Conservation (phyloP, 2,329 filamentous ascomycete genomes). For the Gaeumannomyces sp. region DNA sequence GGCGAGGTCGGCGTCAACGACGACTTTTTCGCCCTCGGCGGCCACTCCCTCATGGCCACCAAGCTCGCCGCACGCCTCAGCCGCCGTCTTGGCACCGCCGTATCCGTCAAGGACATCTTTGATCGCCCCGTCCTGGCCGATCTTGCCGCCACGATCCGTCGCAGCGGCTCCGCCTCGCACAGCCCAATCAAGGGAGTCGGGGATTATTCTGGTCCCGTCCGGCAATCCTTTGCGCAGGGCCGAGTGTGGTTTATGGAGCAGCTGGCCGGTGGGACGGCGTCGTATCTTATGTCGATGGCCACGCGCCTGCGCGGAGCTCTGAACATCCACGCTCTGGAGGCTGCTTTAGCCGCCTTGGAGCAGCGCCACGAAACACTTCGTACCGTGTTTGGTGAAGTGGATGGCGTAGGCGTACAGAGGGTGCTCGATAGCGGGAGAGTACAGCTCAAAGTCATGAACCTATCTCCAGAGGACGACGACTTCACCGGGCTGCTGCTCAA, state of each 20-base stretch:
- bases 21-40: conserved; percentile 4
- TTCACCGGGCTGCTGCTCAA: background rate
- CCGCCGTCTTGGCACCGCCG: background rate
- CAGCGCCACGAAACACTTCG: conserved; percentile 3
- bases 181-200: background rate
- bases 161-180: background rate
- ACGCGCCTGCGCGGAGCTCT: conserved; percentile 3
- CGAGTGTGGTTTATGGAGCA: conserved; percentile 5
- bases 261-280: background rate
- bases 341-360: conserved; percentile 1
- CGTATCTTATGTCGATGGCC: conserved; percentile 1
- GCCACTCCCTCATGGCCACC: conserved; percentile 1
- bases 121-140: background rate
- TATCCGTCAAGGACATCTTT: conserved; percentile 1
- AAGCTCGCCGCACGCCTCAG: conserved; percentile 3
- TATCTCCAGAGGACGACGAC: background rate
- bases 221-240: conserved; percentile 2
- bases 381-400: background rate
- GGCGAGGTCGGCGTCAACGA: background rate
- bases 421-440: background rate
- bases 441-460: background rate
- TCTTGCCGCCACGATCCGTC: background rate
- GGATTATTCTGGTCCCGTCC: background rate
- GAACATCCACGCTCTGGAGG: background rate
- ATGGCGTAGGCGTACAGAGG: conserved; percentile 2